phyloP scores from a whole-genome alignment of 805 yeast species.

The Tetrapisispora arboricola region DNA sequence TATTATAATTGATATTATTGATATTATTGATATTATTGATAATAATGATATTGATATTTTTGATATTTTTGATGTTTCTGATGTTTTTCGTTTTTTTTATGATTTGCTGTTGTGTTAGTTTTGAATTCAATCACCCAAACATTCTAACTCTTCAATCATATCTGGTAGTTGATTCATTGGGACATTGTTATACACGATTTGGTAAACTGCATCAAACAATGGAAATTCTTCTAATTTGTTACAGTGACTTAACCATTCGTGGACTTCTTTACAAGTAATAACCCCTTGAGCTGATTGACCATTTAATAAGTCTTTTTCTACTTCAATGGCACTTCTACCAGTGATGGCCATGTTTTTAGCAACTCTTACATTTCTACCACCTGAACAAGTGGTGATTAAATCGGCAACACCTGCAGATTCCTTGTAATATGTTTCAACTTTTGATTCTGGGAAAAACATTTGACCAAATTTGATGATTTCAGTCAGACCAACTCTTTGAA shows the following conservation, averaged over 20 bases:
- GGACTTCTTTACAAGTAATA: slow-evolving; percentile 81
- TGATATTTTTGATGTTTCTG: background rate
- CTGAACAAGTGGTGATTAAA: slow-evolving; percentile 90
- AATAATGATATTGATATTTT: too few relatives aligned
- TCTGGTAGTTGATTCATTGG: slow-evolving; percentile 66
- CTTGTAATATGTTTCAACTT: slow-evolving; percentile 72
- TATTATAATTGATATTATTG: too few relatives aligned
- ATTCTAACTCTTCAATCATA: slow-evolving; percentile 41
- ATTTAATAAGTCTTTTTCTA: slow-evolving; percentile 75
- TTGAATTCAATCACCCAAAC: slow-evolving; percentile 7
- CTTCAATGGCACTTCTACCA: slow-evolving; percentile 63
- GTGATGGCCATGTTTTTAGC: slow-evolving; percentile 77
- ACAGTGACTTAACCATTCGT: slow-evolving; percentile 51
- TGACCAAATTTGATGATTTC: slow-evolving; percentile 82
- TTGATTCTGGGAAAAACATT: slow-evolving; percentile 63
- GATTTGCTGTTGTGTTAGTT: background rate
- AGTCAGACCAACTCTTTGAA: slow-evolving; percentile 87
- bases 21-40: too few relatives aligned
- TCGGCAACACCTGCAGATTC: slow-evolving; percentile 98
- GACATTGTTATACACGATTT: slow-evolving; percentile 64
- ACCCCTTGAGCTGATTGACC: slow-evolving; percentile 97
- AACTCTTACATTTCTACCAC: slow-evolving; percentile 91
- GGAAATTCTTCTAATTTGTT: slow-evolving; percentile 61
- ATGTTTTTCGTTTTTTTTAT: too few relatives aligned
- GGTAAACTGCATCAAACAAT: slow-evolving; percentile 52